Evolutionary conservation across 306 rosid genomes (phyloP).

Genomic region (Prinsepia uniflora): DNA sequence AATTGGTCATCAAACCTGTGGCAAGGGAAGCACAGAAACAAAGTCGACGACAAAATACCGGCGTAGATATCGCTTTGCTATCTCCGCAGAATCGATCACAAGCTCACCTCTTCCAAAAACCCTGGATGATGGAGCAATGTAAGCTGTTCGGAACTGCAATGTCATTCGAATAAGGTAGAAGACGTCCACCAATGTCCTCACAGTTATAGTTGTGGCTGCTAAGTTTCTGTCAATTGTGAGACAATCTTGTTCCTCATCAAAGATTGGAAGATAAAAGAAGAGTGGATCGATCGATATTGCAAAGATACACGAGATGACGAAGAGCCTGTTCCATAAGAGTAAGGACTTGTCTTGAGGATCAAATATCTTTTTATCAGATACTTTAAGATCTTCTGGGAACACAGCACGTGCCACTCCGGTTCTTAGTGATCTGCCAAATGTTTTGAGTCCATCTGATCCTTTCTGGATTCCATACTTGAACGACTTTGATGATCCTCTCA

Average conservation of each 20-base stretch:
- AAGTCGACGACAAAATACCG: conserved; percentile 72
- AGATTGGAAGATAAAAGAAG: conserved; percentile 81
- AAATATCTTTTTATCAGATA: conserved; percentile 60
- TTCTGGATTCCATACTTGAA: conserved; percentile 44
- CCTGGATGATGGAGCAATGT: conserved; percentile 80
- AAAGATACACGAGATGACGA: conserved; percentile 70
- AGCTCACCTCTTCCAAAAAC: conserved; percentile 97
- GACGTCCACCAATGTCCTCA: conserved; percentile 48
- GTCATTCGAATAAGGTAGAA: conserved; percentile 66
- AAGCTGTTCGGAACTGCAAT: conserved; percentile 83
- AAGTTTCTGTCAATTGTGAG: conserved; percentile 63
- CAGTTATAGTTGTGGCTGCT: conserved; percentile 40
- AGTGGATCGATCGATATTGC: conserved; percentile 80
- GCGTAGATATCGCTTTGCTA: conserved; percentile 65
- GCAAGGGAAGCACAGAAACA: conserved; percentile 64
- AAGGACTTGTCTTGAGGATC: conserved; percentile 84
- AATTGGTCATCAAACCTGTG: conserved; percentile 58
- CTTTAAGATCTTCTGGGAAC: conserved; percentile 73
- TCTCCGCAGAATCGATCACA: conserved; percentile 73
- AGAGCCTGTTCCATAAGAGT: conserved; percentile 70
- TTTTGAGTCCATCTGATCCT: conserved; percentile 72
- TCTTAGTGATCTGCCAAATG: conserved; percentile 65
- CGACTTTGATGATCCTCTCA: conserved; percentile 47
- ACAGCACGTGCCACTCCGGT: conserved; percentile 57
- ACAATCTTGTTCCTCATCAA: conserved; percentile 54